Conservation (phyloP, 345 rosid genomes). For the Carallia pectinifolia region DNA sequence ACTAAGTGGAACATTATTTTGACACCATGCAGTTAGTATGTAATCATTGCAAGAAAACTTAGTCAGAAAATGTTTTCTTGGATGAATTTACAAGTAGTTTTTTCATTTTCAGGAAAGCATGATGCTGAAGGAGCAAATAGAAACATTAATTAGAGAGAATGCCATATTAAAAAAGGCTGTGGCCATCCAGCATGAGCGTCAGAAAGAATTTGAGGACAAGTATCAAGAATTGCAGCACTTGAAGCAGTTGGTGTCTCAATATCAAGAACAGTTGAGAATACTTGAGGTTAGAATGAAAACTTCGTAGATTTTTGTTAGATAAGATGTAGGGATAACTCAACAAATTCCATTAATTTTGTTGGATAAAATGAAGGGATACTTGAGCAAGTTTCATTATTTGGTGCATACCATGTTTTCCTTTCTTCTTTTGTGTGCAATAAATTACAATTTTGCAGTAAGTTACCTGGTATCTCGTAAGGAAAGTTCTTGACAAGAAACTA, state of each 20-base stretch:
- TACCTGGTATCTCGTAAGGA: too few relatives aligned
- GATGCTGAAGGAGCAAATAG: slow-evolving; percentile 67
- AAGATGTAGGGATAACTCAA: too few relatives aligned
- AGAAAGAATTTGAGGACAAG: slow-evolving; percentile 56
- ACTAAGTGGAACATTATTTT: too few relatives aligned
- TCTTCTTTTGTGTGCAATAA: too few relatives aligned
- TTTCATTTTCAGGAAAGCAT: slow-evolving; percentile 53
- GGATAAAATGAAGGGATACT: too few relatives aligned
- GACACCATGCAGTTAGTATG: too few relatives aligned
- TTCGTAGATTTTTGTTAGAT: background rate
- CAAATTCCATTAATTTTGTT: too few relatives aligned
- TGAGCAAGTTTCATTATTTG: too few relatives aligned
- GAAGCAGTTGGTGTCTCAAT: slow-evolving; percentile 69
- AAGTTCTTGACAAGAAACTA: too few relatives aligned
- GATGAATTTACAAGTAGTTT: background rate
- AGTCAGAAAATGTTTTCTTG: background rate
- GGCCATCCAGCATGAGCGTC: slow-evolving; percentile 84
- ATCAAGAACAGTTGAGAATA: slow-evolving; percentile 68
- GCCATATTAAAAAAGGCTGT: slow-evolving; percentile 80
- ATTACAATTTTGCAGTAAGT: too few relatives aligned
- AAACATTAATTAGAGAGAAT: slow-evolving; percentile 59
- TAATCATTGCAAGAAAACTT: too few relatives aligned
- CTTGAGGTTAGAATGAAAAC: slow-evolving; percentile 51
- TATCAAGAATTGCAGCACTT: slow-evolving; percentile 56
- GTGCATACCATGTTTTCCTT: too few relatives aligned